These are phyloP conservation scores for Pyrenophora tritici-repentis DNA, from an alignment of 2,329 filamentous ascomycete species.

Conservation along the genomic window DNA sequence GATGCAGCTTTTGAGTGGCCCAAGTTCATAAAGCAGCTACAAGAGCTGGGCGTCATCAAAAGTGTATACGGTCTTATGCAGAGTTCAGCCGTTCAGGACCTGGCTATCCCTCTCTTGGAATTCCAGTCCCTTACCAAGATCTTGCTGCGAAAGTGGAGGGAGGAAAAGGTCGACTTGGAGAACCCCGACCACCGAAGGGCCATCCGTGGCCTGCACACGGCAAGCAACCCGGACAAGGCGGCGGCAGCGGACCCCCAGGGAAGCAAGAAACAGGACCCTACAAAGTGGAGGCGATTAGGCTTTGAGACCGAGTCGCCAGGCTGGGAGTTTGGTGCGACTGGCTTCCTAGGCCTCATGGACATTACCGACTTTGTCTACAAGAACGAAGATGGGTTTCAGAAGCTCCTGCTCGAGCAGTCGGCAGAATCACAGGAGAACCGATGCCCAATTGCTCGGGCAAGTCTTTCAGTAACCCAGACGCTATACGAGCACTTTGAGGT, in stretches of 20 bases:
- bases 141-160: constrained; percentile 83
- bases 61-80: constrained; percentile 92
- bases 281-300: constrained; percentile 91
- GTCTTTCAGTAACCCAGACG: constrained; percentile 82
- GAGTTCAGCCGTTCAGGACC: constrained; percentile 85
- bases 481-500: constrained; percentile 96
- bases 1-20: constrained; percentile 86
- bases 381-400: constrained; percentile 90
- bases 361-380: constrained; percentile 90
- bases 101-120: constrained; percentile 86
- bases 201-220: constrained; percentile 81
- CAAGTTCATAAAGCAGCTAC: constrained; percentile 89
- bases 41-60: constrained; percentile 90
- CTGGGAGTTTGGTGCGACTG: constrained; percentile 81
- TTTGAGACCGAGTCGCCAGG: constrained; percentile 90
- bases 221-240: constrained; percentile 72
- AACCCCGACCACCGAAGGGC: constrained; percentile 85
- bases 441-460: constrained; percentile 86
- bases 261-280: constrained; percentile 76
- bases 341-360: constrained; percentile 97
- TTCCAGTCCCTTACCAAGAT: constrained; percentile 93
- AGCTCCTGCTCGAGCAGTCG: constrained; percentile 86
- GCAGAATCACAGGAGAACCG: constrained; percentile 71
- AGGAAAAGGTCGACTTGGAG: constrained; percentile 82
- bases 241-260: constrained; percentile 50